These are phyloP conservation scores for Cryptosporidium parvum DNA, from an alignment of 169 alveolate species.

Conservation along the genomic window DNA sequence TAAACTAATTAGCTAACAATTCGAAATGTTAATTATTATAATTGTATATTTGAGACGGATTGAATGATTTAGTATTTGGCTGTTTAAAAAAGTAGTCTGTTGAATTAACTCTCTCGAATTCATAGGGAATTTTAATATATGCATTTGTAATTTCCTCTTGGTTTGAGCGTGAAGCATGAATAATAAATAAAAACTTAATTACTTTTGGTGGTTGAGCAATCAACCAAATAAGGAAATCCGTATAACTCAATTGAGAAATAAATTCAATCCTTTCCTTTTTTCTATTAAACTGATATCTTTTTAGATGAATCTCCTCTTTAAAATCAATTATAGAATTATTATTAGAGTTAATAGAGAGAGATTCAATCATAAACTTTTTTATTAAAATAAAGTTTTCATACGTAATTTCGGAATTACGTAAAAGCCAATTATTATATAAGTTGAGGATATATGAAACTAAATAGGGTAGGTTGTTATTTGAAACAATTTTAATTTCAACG, in stretches of 20 bases:
- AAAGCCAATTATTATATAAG: conserved; percentile 10
- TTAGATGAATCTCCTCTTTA: conserved; percentile 12
- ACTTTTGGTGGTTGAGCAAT: neutral
- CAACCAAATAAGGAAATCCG: conserved; percentile 9
- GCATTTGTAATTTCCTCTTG: neutral
- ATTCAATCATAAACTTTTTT: neutral
- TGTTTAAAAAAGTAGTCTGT: conserved; percentile 39
- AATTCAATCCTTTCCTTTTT: conserved; percentile 4
- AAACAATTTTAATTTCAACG: neutral
- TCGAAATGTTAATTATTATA: neutral
- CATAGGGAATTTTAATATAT: neutral
- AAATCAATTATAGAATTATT: neutral
- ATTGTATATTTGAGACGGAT: conserved; percentile 12
- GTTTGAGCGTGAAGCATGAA: neutral
- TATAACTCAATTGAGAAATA: conserved; percentile 9
- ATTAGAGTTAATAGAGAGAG: neutral
- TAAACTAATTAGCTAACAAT: too few species aligned
- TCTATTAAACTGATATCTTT: conserved; percentile 33
- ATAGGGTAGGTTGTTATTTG: neutral
- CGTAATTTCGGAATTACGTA: neutral
- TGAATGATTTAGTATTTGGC: conserved; percentile 19
- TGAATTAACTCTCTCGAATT: neutral
- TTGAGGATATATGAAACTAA: neutral
- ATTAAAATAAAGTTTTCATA: neutral
- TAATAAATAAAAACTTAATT: conserved; percentile 3